Evolutionary conservation across 495 filamentous ascomycete genomes (phyloP).

Genomic region (Penicillium riverlandense): DNA sequence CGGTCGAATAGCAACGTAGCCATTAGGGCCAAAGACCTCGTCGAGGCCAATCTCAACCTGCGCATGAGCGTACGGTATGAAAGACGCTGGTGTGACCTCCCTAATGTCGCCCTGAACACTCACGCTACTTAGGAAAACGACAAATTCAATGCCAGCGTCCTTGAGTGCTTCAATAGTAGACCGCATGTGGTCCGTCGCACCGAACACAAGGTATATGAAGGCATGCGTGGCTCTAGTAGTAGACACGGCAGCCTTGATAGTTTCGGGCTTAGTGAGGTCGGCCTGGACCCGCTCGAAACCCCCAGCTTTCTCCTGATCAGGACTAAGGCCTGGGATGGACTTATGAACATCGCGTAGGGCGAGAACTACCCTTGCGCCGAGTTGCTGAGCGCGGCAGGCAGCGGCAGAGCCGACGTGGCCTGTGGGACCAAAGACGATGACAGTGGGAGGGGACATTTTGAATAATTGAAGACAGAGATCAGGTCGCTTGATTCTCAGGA

Average conservation of each 20-base stretch:
- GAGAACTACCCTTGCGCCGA: constrained; percentile 8
- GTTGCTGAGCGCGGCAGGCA: constrained; percentile 32
- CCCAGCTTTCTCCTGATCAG: not conserved
- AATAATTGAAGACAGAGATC: not conserved
- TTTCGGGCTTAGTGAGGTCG: constrained; percentile 12
- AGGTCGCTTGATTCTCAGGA: too few relatives aligned
- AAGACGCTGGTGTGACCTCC: too few relatives aligned
- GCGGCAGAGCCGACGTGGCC: constrained; percentile 17
- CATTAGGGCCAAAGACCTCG: too few relatives aligned
- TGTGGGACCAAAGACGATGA: constrained; percentile 8
- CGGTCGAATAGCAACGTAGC: too few relatives aligned
- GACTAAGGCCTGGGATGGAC: not conserved
- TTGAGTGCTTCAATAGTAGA: too few relatives aligned
- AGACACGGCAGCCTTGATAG: constrained; percentile 3
- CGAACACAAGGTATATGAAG: constrained; percentile 9
- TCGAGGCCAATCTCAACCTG: too few relatives aligned
- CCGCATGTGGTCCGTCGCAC: not conserved
- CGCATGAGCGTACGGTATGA: too few relatives aligned
- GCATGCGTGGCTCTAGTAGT: constrained; percentile 7
- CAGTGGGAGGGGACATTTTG: not conserved
- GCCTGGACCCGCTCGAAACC: constrained; percentile 5
- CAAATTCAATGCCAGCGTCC: too few relatives aligned
- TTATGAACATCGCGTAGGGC: constrained; percentile 11
- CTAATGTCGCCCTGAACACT: too few relatives aligned
- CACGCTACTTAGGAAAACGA: too few relatives aligned